phyloP scores from a whole-genome alignment of 2,329 filamentous ascomycete species.

The Stagonosporopsis tanaceti region DNA sequence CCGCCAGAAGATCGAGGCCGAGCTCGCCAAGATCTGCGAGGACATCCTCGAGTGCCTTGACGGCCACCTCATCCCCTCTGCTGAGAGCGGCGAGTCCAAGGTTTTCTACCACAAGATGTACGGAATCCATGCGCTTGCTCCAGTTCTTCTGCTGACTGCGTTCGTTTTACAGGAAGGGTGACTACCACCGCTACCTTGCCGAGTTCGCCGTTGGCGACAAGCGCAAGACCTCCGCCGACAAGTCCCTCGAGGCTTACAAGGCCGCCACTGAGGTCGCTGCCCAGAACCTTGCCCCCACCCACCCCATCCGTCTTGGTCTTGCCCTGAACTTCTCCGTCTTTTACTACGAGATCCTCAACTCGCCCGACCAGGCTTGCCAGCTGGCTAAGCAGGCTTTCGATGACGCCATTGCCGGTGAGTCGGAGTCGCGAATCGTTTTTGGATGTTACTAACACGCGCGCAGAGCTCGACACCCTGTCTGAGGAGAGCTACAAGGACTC shows the following conservation, averaged over 20 bases:
- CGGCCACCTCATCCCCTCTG: slow-evolving; percentile 91
- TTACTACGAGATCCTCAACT: slow-evolving; percentile 99
- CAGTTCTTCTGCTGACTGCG: slow-evolving; percentile 27
- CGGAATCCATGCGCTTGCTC: slow-evolving; percentile 10
- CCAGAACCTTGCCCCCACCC: slow-evolving; percentile 87
- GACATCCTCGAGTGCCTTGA: slow-evolving; percentile 96
- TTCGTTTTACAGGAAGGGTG: slow-evolving; percentile 80
- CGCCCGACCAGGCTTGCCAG: slow-evolving; percentile 96
- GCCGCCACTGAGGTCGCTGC: slow-evolving; percentile 87
- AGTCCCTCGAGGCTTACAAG: slow-evolving; percentile 97
- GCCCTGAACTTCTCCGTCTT: slow-evolving; percentile 98
- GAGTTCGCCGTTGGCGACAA: slow-evolving; percentile 95
- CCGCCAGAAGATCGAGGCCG: slow-evolving; percentile 96
- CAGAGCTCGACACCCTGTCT: slow-evolving; percentile 93
- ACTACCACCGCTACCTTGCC: slow-evolving; percentile 98
- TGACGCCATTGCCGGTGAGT: slow-evolving; percentile 87
- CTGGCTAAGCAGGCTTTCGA: slow-evolving; percentile 96
- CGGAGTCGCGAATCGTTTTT: neutral
- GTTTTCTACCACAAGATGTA: slow-evolving; percentile 99
- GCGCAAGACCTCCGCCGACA: slow-evolving; percentile 92
- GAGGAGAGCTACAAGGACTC: slow-evolving; percentile 99
- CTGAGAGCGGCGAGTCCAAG: slow-evolving; percentile 96
- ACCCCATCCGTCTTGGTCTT: slow-evolving; percentile 91
- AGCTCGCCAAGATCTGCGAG: slow-evolving; percentile 97
- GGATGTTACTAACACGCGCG: slow-evolving; percentile 28